Evolutionary conservation across 1,284 basidiomycete genomes (phyloP), one percentile per base, ranked within the genome.

Genomic region (Trametes polyzona): DNA sequence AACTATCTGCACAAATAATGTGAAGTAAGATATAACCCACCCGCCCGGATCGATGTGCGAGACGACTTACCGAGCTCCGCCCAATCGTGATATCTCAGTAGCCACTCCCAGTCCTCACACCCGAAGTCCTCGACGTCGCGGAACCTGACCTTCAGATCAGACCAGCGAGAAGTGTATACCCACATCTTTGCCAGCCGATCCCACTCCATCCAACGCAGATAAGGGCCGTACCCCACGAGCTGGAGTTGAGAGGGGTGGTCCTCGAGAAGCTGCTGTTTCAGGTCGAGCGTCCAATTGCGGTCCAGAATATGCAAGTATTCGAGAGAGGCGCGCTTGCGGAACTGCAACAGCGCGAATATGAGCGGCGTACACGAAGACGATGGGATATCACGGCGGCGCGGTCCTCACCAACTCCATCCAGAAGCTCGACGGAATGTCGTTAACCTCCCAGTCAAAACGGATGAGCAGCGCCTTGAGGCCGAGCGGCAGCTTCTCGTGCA

Each of bases 101-200:
- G 44, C 59, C 59, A 61, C 19, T 54, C 43, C 59, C 59, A 61
- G 23, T 57, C 59, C 23, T 32, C 43, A 36, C 48, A 44, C 23
- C 55, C 59, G n/a, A 47, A 61, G 19, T 57, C 47, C 19, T 57
- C 51, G 19, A 36, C 47, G 2, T 40, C 47, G 4, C 48, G 47
- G 43, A 57, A 54, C 14, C 26, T 35, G 10, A 51, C 39, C 36
- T 44, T 54, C 23, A 16, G 17, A 4, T 32, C 16, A 17, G 52
- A 23, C 59, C 59, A 61, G 12, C 21, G 39, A 1, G 47, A 32
- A 5, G 58, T 46, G 43, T 53, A 56, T 11, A 29, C 36, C 3
- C 51, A 33, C 4, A 30, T 6, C 0, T 30, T 39, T 9, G 32
- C 47, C 2, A 40, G 42, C 8, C 39, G 30, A 21, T 57, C 50